Evolutionary conservation across 2,329 filamentous ascomycete genomes (phyloP), one percentile per base, ranked within the genome.

Genomic region (Cercospora sesami): DNA sequence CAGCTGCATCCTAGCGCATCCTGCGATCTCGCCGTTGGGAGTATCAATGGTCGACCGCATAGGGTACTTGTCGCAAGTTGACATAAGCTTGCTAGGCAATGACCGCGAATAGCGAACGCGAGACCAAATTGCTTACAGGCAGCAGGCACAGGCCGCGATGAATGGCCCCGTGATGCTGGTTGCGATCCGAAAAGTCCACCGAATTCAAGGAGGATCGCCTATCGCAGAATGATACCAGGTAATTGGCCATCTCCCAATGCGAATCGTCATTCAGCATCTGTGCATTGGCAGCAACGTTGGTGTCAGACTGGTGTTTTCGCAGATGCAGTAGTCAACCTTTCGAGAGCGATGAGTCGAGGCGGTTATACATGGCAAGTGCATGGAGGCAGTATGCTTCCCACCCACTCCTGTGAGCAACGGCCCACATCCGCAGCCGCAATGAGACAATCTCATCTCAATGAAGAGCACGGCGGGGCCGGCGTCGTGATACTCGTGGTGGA

Each of bases 1-100:
- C 48, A 53, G 48, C 48, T 28, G 48, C 48, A 53, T 21, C 55
- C 55, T 59, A 36, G 55, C 55, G 55, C 30, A 59, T 59, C 55
- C 55, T 59, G n/a, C 55, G 28, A 18, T 30, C 14, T 59, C 8
- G 18, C 16, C 26, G 48, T 53, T 23, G 21, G 23, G 26, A 28
- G 48, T n/a, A 42, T 42, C 36, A 42, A 42, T n/a, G 14, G 14
- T 28, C 48, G 14, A 26, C 48, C 8, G 48, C 23, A 23, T 28
- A 26, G 48, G 23, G 48, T 26, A 55, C 12, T 30, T 16, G 26
- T 28, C 48, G 48, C 48, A n/a, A 30, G 48, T 28, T n/a, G 21
- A 28, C 12, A 28, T 55, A n/a, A 14, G 26, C 48, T 55, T 55
- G 23, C 16, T 23, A 21, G 21, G 45, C 45, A 51, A 3, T 23